Base-by-base conservation (phyloP, 2,329 filamentous ascomycete genomes). In the Didymella sp. region DNA sequence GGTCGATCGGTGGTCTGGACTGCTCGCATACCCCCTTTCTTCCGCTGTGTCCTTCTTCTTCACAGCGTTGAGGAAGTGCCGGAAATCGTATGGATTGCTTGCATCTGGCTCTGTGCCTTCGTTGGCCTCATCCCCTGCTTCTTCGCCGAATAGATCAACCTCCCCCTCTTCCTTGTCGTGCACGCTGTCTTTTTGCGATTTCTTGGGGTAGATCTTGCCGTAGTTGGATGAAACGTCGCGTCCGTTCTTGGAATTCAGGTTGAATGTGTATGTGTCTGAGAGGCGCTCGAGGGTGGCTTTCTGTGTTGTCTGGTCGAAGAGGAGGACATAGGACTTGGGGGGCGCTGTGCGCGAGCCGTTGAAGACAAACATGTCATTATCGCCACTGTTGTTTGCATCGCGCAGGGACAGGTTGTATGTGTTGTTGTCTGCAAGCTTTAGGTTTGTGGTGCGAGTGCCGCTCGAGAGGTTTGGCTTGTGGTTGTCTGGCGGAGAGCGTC, bases 201-300 rank as follows among this genome's bases (percentile, higher is more conserved):
- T 73, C 60, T 61, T 66, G 7, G 64, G 71, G 46, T 69, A 77
- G 80, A 95, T 81, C 58, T 91, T 90, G 9, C 86, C 81, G 70
- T 91, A 87, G 69, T 88, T 83, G 46, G 86, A 83, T 44, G 85
- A 82, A 37, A 96, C 80, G 67, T 83, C 85, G 27, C 85, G 84
- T 50, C 82, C 77, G 63, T 91, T 85, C 44, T 84, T 2, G 89
- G 90, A 13, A 87, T 87, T 52, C 84, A 96, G 78, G 75, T 96
- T 97, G 88, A 96, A 93, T 69, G 91, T 88, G 77, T 96, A 89
- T 35, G 88, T 87, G n/a, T 88, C 89, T 71, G 91, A 86, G 51
- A 97, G 81, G 48, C 87, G 87, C 78, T 97, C 92, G 51, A 97
- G 83, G 25, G 95, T 87, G 64, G 95, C 95, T 53, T 84, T 88